Evolutionary conservation across 1,284 basidiomycete genomes (phyloP), one percentile per base, ranked within the genome.

Genomic region (Blastosporella zonata): DNA sequence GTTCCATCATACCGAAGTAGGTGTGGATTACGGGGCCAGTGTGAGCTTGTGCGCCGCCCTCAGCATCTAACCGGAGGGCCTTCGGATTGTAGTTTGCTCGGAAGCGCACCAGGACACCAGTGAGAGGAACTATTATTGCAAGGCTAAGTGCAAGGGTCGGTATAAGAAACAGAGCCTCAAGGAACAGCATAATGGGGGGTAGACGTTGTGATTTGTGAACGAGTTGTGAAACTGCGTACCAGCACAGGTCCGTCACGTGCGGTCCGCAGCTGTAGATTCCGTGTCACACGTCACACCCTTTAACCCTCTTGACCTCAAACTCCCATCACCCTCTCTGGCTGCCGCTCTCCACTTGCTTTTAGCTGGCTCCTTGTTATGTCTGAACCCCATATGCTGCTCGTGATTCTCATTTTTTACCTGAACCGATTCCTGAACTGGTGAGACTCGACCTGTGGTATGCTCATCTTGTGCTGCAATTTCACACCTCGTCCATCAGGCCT

Each of bases 81-180:
- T 84, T 87, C 2, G 87, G 87, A 59, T 87, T 89, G 69, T 87
- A 90, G 59, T 89, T 88, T 20, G 87, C 87, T 65, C 87, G 74
- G 60, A 88, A 80, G 42, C 87, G 75, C 9, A 90, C 82, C 8
- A 90, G 71, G 17, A 83, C 73, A 10, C 87, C 87, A 8, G 77
- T 78, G 9, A 88, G 65, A 2, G 87, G 86, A 1, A 87, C 81
- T 17, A 79, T 68, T 18, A 83, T 60, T 20, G 66, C 72, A n/a
- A 86, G 63, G 23, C 75, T 79, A 34, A 81, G 37, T 13, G 65
- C 70, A 21, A 83, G 62, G 17, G 77, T 74, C 9, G 68, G 61
- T n/a, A 78, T 48, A 8, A 87, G 62, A 2, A 75, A 38, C 2
- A 82, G 43, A n/a, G 71, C 58, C 2, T 78, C 68, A 3, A 66